Conservation (phyloP, 2,329 filamentous ascomycete genomes). For the Sarocladium oryzae region DNA sequence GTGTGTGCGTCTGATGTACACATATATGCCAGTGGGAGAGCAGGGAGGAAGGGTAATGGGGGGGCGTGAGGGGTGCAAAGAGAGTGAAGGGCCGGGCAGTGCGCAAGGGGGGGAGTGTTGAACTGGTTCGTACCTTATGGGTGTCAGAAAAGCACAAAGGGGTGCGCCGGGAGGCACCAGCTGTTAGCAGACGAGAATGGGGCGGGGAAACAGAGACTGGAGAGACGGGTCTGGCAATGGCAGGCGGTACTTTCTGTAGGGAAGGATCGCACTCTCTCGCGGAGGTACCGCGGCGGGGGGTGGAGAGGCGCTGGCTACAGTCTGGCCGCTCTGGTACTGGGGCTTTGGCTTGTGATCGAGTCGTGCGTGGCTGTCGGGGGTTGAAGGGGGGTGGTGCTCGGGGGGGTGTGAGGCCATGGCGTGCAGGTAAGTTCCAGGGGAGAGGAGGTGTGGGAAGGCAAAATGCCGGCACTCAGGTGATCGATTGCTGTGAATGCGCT, state of each 20-base stretch:
- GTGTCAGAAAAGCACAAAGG: neutral
- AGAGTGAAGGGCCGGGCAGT: neutral
- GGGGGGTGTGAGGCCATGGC: neutral
- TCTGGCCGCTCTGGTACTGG: constrained; percentile 1
- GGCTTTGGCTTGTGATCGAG: constrained; percentile 8
- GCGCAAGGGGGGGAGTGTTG: neutral
- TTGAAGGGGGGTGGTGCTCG: neutral
- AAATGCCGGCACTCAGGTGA: constrained; percentile 10
- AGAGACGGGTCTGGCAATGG: too few species aligned
- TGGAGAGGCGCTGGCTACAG: neutral
- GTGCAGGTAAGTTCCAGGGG: neutral
- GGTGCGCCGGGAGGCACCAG: neutral
- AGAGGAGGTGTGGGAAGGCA: neutral
- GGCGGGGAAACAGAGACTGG: neutral
- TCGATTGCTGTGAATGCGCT: neutral
- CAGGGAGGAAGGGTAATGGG: neutral
- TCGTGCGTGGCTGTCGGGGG: constrained; percentile 1
- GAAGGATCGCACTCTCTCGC: neutral
- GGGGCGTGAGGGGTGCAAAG: neutral
- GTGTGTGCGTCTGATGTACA: constrained; percentile 9
- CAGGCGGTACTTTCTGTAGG: too few species aligned
- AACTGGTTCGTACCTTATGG: constrained; percentile 6
- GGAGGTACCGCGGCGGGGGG: constrained; percentile 6
- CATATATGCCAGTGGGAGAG: constrained; percentile 7
- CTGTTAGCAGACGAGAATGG: neutral